Percentiles rank a stretch among this genome's conserved stretches.
Evolutionary conservation across 2,329 filamentous ascomycete genomes (phyloP).

Genomic region (Talaromyces atroroseus): DNA sequence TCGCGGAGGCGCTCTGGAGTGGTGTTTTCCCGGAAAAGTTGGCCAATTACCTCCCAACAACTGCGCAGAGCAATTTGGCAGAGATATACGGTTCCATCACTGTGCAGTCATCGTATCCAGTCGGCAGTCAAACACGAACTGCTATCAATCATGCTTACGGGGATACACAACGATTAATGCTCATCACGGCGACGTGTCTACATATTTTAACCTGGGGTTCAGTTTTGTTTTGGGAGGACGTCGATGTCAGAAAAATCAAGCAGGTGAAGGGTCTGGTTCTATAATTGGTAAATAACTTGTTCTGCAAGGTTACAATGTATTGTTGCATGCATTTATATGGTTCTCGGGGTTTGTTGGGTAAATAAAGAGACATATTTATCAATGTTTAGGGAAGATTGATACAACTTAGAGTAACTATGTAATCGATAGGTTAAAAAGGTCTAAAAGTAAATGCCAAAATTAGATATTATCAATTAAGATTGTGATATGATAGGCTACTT

Average conservation of each 20-base stretch:
- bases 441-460: no score
- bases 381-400: no score
- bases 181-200: constrained; percentile 26
- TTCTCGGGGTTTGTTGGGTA: no score
- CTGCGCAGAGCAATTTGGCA: constrained; percentile 23
- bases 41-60: constrained; percentile 34
- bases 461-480: no score
- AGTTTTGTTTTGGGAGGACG: constrained; percentile 18
- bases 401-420: no score
- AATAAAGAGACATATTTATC: no score
- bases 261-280: constrained; percentile 16
- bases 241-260: constrained; percentile 20
- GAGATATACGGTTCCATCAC: constrained; percentile 35
- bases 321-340: no score
- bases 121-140: constrained; percentile 35
- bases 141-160: constrained; percentile 44
- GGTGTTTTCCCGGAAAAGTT: constrained; percentile 46
- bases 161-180: constrained; percentile 38
- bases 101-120: constrained; percentile 41
- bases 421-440: no score
- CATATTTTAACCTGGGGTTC: constrained; percentile 14
- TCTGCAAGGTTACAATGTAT: background rate
- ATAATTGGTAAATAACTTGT: background rate
- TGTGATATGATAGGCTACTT: no score
- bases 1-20: constrained; percentile 56